phyloP scores from a whole-genome alignment of 2,329 filamentous ascomycete species.

The Cladophialophora yegresii region DNA sequence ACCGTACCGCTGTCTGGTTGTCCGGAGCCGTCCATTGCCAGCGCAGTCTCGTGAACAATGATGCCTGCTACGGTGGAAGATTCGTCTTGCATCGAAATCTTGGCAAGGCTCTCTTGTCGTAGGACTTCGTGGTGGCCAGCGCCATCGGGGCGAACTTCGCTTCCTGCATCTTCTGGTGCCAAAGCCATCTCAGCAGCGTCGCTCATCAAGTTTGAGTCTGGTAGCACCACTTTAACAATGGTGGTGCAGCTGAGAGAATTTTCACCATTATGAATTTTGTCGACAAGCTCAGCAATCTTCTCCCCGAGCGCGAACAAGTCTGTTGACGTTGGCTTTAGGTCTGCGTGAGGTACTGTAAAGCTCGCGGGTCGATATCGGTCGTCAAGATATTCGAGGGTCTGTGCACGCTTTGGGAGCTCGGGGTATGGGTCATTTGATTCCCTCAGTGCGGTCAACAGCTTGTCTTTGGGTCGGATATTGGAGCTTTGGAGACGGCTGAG shows the following conservation, averaged over 20 bases:
- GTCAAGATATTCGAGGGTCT: constrained; percentile 37
- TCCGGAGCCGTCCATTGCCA: not conserved
- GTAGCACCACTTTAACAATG: constrained; percentile 48
- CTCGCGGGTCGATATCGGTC: constrained; percentile 43
- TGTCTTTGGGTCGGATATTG: constrained; percentile 53
- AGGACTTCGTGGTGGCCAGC: not conserved
- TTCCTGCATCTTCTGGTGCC: not conserved
- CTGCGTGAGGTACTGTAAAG: constrained; percentile 44
- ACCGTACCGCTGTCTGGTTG: constrained; percentile 4
- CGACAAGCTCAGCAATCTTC: constrained; percentile 49
- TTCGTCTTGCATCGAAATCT: not conserved
- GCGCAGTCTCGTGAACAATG: not conserved
- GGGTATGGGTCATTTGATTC: constrained; percentile 58
- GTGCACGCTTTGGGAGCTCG: constrained; percentile 45
- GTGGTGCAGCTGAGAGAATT: constrained; percentile 41
- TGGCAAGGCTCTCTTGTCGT: not conserved
- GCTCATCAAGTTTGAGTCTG: constrained; percentile 38
- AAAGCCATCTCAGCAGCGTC: constrained; percentile 18
- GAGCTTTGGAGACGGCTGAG: constrained; percentile 57
- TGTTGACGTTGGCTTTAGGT: constrained; percentile 40
- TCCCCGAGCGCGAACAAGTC: constrained; percentile 55
- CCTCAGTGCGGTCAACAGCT: constrained; percentile 56
- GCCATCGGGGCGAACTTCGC: not conserved
- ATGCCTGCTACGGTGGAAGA: not conserved
- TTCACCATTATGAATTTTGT: constrained; percentile 45